phyloP scores from a whole-genome alignment of 2,329 filamentous ascomycete species.

The Colletotrichum higginsianum region DNA sequence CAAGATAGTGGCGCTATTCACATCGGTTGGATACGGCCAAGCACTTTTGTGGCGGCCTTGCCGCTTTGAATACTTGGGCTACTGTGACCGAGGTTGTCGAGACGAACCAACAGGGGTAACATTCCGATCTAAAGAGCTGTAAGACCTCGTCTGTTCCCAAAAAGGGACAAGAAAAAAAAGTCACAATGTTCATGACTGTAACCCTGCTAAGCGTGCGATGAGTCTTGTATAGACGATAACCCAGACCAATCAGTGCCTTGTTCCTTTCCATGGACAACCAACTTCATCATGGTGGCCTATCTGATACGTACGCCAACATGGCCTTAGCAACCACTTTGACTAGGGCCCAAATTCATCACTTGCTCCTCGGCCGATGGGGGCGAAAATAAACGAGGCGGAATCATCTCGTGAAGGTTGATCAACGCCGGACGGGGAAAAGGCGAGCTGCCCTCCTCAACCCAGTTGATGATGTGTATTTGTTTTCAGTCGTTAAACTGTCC shows the following conservation, averaged over 20 bases:
- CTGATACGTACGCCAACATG: too few species aligned
- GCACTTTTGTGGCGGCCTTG: not conserved
- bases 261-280: too few species aligned
- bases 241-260: too few species aligned
- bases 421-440: not conserved
- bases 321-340: too few species aligned
- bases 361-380: not conserved
- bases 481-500: not conserved
- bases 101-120: not conserved
- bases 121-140: too few species aligned
- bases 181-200: not conserved
- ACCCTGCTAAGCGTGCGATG: too few species aligned
- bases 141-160: too few species aligned
- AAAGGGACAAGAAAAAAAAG: too few species aligned
- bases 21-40: not conserved
- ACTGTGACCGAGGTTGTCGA: not conserved
- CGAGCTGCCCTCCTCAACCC: conserved; percentile 48
- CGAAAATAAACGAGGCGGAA: not conserved
- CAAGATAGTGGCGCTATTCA: not conserved
- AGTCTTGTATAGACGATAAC: too few species aligned
- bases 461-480: not conserved
- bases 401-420: too few species aligned
- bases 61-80: conserved; percentile 1
- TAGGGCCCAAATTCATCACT: not conserved
- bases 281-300: too few species aligned